phyloP scores from a whole-genome alignment of 2,329 filamentous ascomycete species.

The Cytospora mali region DNA sequence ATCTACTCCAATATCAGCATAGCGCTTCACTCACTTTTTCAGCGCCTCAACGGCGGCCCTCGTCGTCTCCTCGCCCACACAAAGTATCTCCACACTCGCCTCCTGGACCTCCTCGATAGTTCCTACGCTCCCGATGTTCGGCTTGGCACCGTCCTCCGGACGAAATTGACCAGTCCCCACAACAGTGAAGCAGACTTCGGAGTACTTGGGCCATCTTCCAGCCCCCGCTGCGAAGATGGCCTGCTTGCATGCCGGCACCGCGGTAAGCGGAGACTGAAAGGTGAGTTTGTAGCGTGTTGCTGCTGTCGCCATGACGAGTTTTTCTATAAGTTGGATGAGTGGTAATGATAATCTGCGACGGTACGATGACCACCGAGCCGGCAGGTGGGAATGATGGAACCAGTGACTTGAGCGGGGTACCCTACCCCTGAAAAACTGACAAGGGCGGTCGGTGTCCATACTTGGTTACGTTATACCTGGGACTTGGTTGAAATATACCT shows the following conservation, averaged over 20 bases:
- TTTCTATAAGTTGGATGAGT: background rate
- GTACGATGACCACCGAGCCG: background rate
- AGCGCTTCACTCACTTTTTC: constrained; percentile 56
- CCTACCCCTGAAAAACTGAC: background rate
- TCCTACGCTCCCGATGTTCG: constrained; percentile 62
- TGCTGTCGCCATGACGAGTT: constrained; percentile 12
- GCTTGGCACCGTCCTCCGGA: constrained; percentile 62
- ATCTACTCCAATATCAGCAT: background rate
- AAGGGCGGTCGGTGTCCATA: too few species aligned
- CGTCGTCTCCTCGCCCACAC: constrained; percentile 59
- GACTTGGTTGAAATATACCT: too few species aligned
- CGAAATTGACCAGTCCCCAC: constrained; percentile 67
- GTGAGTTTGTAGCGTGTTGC: constrained; percentile 41
- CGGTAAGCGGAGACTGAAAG: constrained; percentile 52
- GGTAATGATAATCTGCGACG: background rate
- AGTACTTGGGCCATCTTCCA: constrained; percentile 57
- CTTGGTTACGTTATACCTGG: too few species aligned
- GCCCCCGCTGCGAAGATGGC: constrained; percentile 63
- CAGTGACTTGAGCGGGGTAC: background rate
- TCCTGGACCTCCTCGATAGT: constrained; percentile 62
- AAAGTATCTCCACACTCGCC: constrained; percentile 64
- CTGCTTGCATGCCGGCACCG: constrained; percentile 53
- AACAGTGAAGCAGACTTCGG: constrained; percentile 55
- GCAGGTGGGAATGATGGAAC: too few species aligned
- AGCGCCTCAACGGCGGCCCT: constrained; percentile 62